These are phyloP conservation scores for Apostasia ramifera DNA, from an alignment of 106 monocot genomes.

Conservation along the genomic window DNA sequence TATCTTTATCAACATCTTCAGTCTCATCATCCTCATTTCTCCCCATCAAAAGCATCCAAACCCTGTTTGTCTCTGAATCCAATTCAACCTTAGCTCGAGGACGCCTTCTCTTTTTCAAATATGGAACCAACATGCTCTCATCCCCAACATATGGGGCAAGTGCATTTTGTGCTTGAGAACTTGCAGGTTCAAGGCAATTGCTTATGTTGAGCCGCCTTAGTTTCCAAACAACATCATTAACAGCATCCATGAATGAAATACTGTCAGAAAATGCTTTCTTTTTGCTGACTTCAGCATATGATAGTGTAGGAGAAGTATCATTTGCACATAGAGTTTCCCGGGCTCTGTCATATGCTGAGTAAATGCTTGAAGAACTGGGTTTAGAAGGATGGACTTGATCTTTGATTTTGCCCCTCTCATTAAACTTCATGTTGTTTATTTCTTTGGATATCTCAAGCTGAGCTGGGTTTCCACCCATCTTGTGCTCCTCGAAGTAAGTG, in stretches of 20 bases:
- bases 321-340: not conserved
- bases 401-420: not conserved
- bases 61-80: constrained; percentile 60
- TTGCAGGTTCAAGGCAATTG: constrained; percentile 2
- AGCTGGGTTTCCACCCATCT: not conserved
- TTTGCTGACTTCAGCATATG: not conserved
- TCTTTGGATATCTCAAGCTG: not conserved
- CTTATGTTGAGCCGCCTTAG: constrained; percentile 42
- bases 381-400: not conserved
- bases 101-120: constrained; percentile 31
- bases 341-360: not conserved
- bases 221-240: constrained; percentile 43
- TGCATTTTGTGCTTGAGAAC: constrained; percentile 26
- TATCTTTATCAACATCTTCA: constrained; percentile 51
- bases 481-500: not conserved
- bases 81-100: constrained; percentile 65
- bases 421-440: not conserved
- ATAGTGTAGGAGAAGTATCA: not conserved
- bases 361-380: not conserved
- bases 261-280: not conserved
- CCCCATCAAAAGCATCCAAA: constrained; percentile 94
- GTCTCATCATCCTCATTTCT: constrained; percentile 31
- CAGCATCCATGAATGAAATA: constrained; percentile 10
- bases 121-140: constrained; percentile 36
- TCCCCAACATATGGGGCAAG: constrained; percentile 53